Evolutionary conservation across 208 protist species (phyloP).

Genomic region (Leishmania mexicana): DNA sequence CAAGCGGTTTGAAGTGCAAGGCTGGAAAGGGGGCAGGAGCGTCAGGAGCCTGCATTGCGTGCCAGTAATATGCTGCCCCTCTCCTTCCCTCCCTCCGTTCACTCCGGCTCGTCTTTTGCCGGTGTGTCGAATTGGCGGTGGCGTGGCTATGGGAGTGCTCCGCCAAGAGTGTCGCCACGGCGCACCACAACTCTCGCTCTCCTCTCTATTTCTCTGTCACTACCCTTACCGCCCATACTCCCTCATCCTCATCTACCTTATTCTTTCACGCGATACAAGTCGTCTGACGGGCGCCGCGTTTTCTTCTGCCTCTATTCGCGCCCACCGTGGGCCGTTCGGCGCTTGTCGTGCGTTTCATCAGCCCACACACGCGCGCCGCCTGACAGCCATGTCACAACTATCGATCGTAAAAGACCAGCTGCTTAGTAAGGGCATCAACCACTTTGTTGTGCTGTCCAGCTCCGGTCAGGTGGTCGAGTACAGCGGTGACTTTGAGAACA

Average conservation of each 20-base stretch:
- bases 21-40: neutral
- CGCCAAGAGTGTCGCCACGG: neutral
- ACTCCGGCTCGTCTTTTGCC: neutral
- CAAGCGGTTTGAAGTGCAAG: neutral
- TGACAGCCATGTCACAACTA: constrained; percentile 52
- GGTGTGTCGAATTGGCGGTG: neutral
- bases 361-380: neutral
- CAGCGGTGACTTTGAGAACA: constrained; percentile 76
- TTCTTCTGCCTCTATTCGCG: neutral
- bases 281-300: neutral
- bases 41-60: neutral
- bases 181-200: neutral
- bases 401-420: constrained; percentile 84
- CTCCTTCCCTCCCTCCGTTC: neutral
- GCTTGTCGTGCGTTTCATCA: neutral
- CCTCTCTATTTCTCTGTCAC: neutral
- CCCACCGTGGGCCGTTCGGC: neutral
- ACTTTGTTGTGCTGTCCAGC: constrained; percentile 80
- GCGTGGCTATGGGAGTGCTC: neutral
- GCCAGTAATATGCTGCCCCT: no score
- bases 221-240: neutral
- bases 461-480: constrained; percentile 70
- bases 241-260: neutral
- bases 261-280: neutral
- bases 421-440: constrained; percentile 78